Base-by-base conservation (phyloP, 495 filamentous ascomycete species). In the Hypoxylon perforatum region DNA sequence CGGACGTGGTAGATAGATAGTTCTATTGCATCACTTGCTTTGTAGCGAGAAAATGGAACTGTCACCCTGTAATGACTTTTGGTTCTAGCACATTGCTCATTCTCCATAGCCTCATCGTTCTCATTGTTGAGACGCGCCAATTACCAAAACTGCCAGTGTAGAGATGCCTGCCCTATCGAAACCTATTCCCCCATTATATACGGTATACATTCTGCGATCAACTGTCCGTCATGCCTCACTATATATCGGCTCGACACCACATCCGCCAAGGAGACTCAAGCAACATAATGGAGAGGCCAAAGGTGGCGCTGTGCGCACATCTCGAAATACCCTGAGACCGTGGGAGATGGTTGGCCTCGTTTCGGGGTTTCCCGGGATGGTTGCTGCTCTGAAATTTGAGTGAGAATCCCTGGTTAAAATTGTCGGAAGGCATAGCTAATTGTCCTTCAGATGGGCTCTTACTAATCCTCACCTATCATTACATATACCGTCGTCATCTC, bases 321-420 rank as follows among this genome's bases (percentile, higher is more conserved):
- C 85, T n/a, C 81, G 83, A 15, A 73, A 70, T 11, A 84, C 73
- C n/a, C 75, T 91, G 45, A 83, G 91, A 51, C 95, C 96, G 0
- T 98, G 96, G 95, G 92, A 98, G 72, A 97, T 99, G 93, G 82
- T 88, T 1, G 87, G 87, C 28, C 83, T 97, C 5, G 92, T 98
- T 1, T 89, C 90, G 2, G 95, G 96, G 0, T 99, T 99, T 67
- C 92, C 91, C 12, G 93, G 89, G 54, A 87, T 88, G 65, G 86
- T 92, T 17, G 92, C 92, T 1, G 95, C 96, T 3, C 77, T 99
- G 61, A 95, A 98, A 71, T 99, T 99, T 69, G 95, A 99, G 92
- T 97, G 84, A 65, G 91, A 80, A 15, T 36, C n/a, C 30, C 15
- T 15, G 17, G 14, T 4, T 18, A 6, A 10, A 14, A 15, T 8